Base-by-base conservation (phyloP, 2,329 filamentous ascomycete genomes). In the Rutstroemia sp. region DNA sequence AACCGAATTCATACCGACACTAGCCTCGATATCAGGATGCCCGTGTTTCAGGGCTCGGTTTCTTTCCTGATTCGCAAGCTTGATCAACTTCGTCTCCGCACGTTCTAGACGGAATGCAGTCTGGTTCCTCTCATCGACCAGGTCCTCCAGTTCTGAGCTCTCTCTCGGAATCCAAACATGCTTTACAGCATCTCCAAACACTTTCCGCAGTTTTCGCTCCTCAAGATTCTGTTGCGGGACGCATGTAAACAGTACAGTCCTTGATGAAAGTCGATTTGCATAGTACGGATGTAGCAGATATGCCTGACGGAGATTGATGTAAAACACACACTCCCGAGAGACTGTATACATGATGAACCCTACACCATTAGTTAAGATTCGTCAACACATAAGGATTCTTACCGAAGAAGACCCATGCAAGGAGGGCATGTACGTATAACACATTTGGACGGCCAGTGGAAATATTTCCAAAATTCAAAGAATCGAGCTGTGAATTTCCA, bases 301-400 rank as follows among this genome's bases (percentile, higher is more conserved):
- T 0, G 84, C 85, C 71, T 88, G 85, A 55, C 84, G 80, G 54
- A 88, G 69, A 61, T 85, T 86, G 71, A 87, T 85, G 65, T 82
- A 85, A 74, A 79, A 88, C 53, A 88, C 78, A 64, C 77, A 78
- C 69, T 88, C 85, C 50, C 85, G 75, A 18, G 82, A 83, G 49
- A 88, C 77, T 65, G 82, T 82, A 69, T 82, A 86, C 68, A 87
- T 79, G 56, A 88, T 75, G 65, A 87, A 87, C 39, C 73, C 67
- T 69, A 30, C 7, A 9, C 27, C 14, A 41, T 65, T 50, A 67
- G 57, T 42, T 1, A 12, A 16, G 0, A 14, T 18, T 44, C 7
- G 4, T 2, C 51, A 25, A 0, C 3, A 4, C 8, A 18, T n/a
- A 34, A n/a, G 5, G 1, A 48, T 16, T 39, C 58, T 16, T 58